Percentiles rank a stretch among this genome's conserved stretches.
These are phyloP conservation scores for Coemansia sp. DNA, from an alignment of 192 early-diverging fungal genomes.

Conservation along the genomic window DNA sequence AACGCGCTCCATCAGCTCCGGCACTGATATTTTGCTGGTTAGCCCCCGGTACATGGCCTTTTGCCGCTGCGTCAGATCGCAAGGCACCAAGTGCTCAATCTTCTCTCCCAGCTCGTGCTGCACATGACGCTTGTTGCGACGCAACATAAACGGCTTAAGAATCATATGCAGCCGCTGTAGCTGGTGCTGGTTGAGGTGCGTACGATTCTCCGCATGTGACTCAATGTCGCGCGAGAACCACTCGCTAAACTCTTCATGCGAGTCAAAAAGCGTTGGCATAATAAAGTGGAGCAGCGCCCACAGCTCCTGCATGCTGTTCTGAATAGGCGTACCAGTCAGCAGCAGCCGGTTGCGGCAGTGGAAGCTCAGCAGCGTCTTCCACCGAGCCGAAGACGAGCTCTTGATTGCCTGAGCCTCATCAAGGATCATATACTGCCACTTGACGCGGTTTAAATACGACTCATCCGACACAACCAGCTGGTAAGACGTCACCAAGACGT, in stretches of 20 bases:
- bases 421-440: slow-evolving; percentile 95
- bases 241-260: slow-evolving; percentile 88
- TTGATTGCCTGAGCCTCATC: slow-evolving; percentile 96
- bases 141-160: slow-evolving; percentile 91
- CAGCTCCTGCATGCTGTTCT: slow-evolving; percentile 91
- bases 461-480: slow-evolving; percentile 81
- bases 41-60: slow-evolving; percentile 67
- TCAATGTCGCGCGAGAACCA: slow-evolving; percentile 95
- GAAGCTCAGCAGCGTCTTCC: slow-evolving; percentile 80
- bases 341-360: slow-evolving; percentile 80
- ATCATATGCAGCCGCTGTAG: slow-evolving; percentile 83
- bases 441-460: slow-evolving; percentile 72
- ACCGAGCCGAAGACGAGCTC: slow-evolving; percentile 78
- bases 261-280: slow-evolving; percentile 92
- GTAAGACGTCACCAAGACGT: slow-evolving; percentile 87
- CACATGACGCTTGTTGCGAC: slow-evolving; percentile 84
- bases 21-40: slow-evolving; percentile 72
- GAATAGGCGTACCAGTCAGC: slow-evolving; percentile 89
- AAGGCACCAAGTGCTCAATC: slow-evolving; percentile 78
- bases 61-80: slow-evolving; percentile 73
- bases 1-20: slow-evolving; percentile 68
- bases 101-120: slow-evolving; percentile 89
- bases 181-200: slow-evolving; percentile 77
- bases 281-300: slow-evolving; percentile 93
- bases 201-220: slow-evolving; percentile 79